These are phyloP conservation scores for Ananas comosus DNA, from an alignment of 176 grass and related monocot species.

Conservation along the genomic window DNA sequence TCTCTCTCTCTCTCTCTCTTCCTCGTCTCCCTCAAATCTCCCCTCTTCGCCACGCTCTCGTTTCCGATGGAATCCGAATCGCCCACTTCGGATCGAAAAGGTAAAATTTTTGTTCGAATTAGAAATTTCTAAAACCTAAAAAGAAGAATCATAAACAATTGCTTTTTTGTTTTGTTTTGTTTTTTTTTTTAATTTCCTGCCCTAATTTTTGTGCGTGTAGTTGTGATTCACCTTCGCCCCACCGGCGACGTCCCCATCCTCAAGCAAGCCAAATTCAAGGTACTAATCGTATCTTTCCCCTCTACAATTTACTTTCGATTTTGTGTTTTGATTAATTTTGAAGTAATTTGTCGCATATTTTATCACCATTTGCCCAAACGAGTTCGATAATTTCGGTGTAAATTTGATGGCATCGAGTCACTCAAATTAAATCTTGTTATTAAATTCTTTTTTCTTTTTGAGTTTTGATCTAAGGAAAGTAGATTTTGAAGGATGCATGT, in stretches of 20 bases:
- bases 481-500: too few relatives aligned
- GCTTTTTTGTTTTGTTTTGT: not conserved
- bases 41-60: not conserved
- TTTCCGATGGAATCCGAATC: conserved; percentile 15
- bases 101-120: not conserved
- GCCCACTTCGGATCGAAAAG: conserved; percentile 19
- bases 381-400: not conserved
- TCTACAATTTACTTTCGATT: not conserved
- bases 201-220: conserved; percentile 12
- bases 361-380: not conserved
- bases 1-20: not conserved
- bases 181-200: not conserved
- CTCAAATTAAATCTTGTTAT: too few relatives aligned
- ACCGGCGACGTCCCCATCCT: conserved; percentile 71
- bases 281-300: conserved; percentile 1
- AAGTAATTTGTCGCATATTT: not conserved
- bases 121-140: too few relatives aligned
- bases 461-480: too few relatives aligned
- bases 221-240: conserved; percentile 63
- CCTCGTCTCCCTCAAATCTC: not conserved
- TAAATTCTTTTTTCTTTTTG: too few relatives aligned
- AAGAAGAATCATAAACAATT: not conserved
- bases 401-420: too few relatives aligned
- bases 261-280: conserved; percentile 80
- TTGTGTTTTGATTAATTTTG: not conserved